Conservation (phyloP, 2,329 filamentous ascomycete genomes). For the Pseudocercospora fijiensis region DNA sequence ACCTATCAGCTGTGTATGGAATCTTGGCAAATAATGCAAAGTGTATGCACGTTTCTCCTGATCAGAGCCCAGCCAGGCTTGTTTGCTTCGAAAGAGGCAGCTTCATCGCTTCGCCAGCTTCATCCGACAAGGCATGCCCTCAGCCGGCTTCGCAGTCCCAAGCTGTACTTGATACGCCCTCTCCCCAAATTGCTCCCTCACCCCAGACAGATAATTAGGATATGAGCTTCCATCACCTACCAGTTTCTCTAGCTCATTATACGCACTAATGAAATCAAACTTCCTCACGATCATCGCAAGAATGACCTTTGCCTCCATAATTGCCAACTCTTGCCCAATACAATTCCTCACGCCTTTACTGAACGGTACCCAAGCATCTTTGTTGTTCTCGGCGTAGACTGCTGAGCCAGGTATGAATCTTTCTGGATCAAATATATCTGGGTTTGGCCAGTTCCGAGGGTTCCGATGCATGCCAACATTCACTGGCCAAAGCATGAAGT, state of each 20-base stretch:
- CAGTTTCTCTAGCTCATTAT: slow-evolving; percentile 39
- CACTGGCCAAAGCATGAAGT: slow-evolving; percentile 46
- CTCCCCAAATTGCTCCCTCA: slow-evolving; percentile 37
- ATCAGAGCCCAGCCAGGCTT: too few relatives aligned
- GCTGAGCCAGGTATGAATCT: slow-evolving; percentile 45
- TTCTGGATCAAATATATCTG: slow-evolving; percentile 48
- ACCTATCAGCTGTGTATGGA: too few relatives aligned
- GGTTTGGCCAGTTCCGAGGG: slow-evolving; percentile 41
- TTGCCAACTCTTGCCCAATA: slow-evolving; percentile 58
- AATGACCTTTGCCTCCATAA: slow-evolving; percentile 53
- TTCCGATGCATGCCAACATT: slow-evolving; percentile 41
- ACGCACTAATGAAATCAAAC: slow-evolving; percentile 50
- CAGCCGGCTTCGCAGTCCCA: slow-evolving; percentile 38
- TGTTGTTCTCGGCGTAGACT: slow-evolving; percentile 40
- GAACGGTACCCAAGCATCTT: slow-evolving; percentile 55
- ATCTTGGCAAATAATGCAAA: too few relatives aligned
- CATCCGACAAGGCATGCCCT: slow-evolving; percentile 38
- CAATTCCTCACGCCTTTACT: slow-evolving; percentile 57
- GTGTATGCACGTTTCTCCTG: too few relatives aligned
- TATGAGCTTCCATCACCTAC: slow-evolving; percentile 40
- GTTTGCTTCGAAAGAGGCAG: too few relatives aligned
- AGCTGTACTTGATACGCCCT: slow-evolving; percentile 39
- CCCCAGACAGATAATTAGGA: slow-evolving; percentile 24
- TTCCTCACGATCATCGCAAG: slow-evolving; percentile 52
- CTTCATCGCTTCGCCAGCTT: slow-evolving; percentile 15